Conservation (phyloP, 768 basidiomycete genomes). For the Tricholoma furcatifolium region DNA sequence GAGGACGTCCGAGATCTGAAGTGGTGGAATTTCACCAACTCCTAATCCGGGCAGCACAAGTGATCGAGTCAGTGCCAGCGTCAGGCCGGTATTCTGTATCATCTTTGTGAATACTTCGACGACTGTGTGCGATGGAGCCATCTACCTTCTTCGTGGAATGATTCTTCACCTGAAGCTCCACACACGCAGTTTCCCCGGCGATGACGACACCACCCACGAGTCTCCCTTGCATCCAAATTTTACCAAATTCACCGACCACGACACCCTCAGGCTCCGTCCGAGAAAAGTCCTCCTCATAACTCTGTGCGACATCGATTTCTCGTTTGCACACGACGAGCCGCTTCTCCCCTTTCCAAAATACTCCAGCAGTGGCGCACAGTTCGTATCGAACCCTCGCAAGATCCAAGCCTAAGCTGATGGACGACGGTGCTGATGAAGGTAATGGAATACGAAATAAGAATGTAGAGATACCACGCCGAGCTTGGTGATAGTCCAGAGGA, state of each 20-base stretch:
- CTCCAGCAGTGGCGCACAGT: slow-evolving; percentile 67
- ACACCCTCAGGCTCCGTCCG: slow-evolving; percentile 53
- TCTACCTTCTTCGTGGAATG: slow-evolving; percentile 76
- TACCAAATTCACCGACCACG: slow-evolving; percentile 74
- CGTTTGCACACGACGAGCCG: slow-evolving; percentile 62
- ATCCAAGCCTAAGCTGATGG: slow-evolving; percentile 68
- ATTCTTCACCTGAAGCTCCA: slow-evolving; percentile 81
- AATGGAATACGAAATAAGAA: slow-evolving; percentile 81
- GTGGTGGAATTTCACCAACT: slow-evolving; percentile 39
- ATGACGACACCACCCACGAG: slow-evolving; percentile 62
- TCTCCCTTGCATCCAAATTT: slow-evolving; percentile 72
- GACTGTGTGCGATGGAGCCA: background rate
- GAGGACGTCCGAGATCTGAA: slow-evolving; percentile 68
- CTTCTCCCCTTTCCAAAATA: slow-evolving; percentile 74
- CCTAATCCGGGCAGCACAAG: slow-evolving; percentile 52
- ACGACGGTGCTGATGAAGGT: slow-evolving; percentile 64
- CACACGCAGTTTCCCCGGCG: slow-evolving; percentile 67
- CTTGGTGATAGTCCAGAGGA: slow-evolving; percentile 66
- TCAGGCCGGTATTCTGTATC: slow-evolving; percentile 64
- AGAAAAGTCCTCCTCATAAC: slow-evolving; percentile 36
- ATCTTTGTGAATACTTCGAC: background rate
- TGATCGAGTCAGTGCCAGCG: slow-evolving; percentile 57
- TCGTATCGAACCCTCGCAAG: slow-evolving; percentile 73
- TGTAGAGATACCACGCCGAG: slow-evolving; percentile 72
- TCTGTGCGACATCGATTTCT: slow-evolving; percentile 66